These are phyloP conservation scores for Pulveroboletus sp. DNA, from an alignment of 768 basidiomycete species.

Conservation along the genomic window DNA sequence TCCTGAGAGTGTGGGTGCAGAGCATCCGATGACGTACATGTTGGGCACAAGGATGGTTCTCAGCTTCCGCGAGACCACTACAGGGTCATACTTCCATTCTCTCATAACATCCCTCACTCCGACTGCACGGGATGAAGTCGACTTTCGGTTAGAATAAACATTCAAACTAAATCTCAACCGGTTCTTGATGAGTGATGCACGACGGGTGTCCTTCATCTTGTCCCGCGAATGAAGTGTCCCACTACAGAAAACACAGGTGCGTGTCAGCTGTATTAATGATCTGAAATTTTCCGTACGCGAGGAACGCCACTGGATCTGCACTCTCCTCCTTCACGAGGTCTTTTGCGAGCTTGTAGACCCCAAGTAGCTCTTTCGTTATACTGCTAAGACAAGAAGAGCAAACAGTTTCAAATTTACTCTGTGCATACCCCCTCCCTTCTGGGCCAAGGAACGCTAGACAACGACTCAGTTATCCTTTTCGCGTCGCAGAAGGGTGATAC, in stretches of 20 bases:
- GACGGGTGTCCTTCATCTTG: constrained; percentile 9
- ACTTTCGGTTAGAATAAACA: no score
- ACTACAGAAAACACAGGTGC: constrained; percentile 15
- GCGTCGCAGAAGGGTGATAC: constrained; percentile 11
- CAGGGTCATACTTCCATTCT: no score
- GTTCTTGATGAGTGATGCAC: constrained; percentile 24
- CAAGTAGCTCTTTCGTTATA: constrained; percentile 38
- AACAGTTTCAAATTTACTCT: constrained; percentile 33
- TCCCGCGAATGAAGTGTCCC: constrained; percentile 32
- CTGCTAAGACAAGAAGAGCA: constrained; percentile 35
- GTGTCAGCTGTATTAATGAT: neutral
- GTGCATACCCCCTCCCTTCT: constrained; percentile 44
- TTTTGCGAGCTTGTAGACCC: constrained; percentile 35
- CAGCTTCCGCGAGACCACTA: no score
- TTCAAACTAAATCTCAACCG: no score
- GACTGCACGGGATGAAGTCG: no score
- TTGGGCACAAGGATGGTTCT: no score
- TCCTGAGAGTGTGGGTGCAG: constrained; percentile 4
- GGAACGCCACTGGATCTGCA: constrained; percentile 14
- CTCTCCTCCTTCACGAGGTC: constrained; percentile 33
- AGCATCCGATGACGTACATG: no score
- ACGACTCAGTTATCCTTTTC: neutral
- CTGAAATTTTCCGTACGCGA: constrained; percentile 33
- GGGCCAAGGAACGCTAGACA: constrained; percentile 36
- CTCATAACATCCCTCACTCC: no score